A percentile compares a stretch with the other conserved stretches of the same genome.
Conservation (phyloP, 192 early-diverging fungal species). For the Irineochytrium annulatum region DNA sequence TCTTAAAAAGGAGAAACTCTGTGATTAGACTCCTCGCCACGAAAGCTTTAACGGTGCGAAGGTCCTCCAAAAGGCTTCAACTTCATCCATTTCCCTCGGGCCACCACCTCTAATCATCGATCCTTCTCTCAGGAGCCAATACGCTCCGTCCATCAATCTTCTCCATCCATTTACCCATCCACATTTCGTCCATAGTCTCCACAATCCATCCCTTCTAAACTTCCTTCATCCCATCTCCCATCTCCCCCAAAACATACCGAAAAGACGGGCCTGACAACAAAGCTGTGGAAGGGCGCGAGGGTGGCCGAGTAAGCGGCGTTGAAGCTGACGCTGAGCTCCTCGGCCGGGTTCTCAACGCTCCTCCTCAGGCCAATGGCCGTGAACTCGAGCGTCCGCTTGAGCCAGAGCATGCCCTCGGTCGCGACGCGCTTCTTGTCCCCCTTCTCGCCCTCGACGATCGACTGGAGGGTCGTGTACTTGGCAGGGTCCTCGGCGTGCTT, state of each 20-base stretch:
- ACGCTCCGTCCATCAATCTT: neutral
- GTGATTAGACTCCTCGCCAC: neutral
- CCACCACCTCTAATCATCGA: too few species aligned
- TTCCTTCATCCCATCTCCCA: neutral
- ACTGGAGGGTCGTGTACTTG: slow-evolving; percentile 74
- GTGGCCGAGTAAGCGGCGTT: slow-evolving; percentile 41
- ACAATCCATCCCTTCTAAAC: neutral
- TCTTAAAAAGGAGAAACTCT: slow-evolving; percentile 25
- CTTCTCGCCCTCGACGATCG: slow-evolving; percentile 69
- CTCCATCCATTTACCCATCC: neutral
- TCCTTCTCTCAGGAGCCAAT: too few species aligned
- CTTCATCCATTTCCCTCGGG: too few species aligned
- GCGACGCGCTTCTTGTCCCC: slow-evolving; percentile 79
- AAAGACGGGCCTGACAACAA: slow-evolving; percentile 51
- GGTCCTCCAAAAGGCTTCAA: too few species aligned
- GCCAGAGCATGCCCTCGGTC: slow-evolving; percentile 90
- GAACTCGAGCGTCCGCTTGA: slow-evolving; percentile 64
- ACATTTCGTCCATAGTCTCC: neutral
- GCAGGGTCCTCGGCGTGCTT: slow-evolving; percentile 65
- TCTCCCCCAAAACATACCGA: slow-evolving; percentile 21
- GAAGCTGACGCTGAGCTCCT: slow-evolving; percentile 45
- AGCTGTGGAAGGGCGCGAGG: slow-evolving; percentile 41
- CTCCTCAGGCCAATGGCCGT: slow-evolving; percentile 39
- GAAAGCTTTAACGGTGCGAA: neutral
- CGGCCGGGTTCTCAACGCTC: slow-evolving; percentile 37